phyloP scores from a whole-genome alignment of 2,329 filamentous ascomycete genomes.

The Phaeophleospora eucalypticola region DNA sequence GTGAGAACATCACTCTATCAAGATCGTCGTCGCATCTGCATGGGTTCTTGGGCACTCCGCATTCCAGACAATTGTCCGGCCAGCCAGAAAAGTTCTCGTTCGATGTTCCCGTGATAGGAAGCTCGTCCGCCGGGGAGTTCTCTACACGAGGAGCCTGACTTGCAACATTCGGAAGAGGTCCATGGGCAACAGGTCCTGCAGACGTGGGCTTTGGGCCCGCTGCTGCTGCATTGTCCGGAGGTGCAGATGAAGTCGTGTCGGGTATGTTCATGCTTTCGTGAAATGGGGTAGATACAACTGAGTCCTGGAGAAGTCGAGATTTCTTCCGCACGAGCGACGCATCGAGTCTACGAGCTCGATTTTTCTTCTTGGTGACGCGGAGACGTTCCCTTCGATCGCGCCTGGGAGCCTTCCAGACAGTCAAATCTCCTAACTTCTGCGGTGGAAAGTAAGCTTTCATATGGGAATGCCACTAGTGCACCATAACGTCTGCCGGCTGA shows the following conservation, averaged over 20 bases:
- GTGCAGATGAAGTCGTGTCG: background rate
- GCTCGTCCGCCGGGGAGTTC: background rate
- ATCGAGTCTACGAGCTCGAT: background rate
- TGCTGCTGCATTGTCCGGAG: background rate
- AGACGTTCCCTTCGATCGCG: background rate
- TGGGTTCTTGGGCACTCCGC: background rate
- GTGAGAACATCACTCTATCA: background rate
- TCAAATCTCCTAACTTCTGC: background rate
- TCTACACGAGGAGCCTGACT: background rate
- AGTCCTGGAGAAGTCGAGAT: background rate
- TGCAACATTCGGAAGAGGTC: background rate
- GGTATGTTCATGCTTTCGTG: background rate
- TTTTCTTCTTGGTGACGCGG: background rate
- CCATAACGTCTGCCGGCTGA: constrained; percentile 25
- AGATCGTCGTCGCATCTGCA: background rate
- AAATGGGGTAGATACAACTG: background rate
- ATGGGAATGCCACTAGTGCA: constrained; percentile 17
- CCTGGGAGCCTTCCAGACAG: background rate
- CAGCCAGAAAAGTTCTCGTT: background rate
- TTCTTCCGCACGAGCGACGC: background rate
- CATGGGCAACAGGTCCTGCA: background rate
- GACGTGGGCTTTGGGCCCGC: background rate
- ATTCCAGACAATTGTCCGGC: background rate
- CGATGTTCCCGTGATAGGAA: background rate
- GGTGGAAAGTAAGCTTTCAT: background rate